Evolutionary conservation across 2,329 filamentous ascomycete genomes (phyloP).

Genomic region (Amylocarpus encephaloides): DNA sequence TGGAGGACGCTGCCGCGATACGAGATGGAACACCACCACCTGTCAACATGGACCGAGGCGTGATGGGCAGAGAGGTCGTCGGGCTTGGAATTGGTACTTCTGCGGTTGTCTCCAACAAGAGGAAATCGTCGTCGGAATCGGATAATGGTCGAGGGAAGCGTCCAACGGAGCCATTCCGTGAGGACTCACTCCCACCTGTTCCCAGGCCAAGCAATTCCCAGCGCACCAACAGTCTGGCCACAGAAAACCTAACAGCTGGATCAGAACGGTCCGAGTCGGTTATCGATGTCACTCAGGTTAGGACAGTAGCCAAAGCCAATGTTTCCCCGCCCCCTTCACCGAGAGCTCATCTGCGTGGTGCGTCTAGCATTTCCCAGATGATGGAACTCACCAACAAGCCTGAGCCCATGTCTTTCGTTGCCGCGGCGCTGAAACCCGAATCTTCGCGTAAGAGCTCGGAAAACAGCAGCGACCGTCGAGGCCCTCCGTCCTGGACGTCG

Average conservation of each 20-base stretch:
- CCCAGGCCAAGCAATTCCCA: conserved; percentile 10
- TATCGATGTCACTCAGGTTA: conserved; percentile 41
- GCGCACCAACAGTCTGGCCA: conserved; percentile 18
- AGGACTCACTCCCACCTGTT: conserved; percentile 16
- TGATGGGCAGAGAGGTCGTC: conserved; percentile 51
- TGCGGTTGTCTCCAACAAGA: conserved; percentile 49
- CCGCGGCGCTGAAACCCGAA: conserved; percentile 7
- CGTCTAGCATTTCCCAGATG: conserved; percentile 47
- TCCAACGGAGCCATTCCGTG: conserved; percentile 19
- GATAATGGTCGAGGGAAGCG: conserved; percentile 31
- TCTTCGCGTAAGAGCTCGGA: conserved; percentile 46
- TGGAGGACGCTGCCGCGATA: conserved; percentile 49
- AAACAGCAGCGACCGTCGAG: conserved; percentile 37
- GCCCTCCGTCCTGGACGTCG: conserved; percentile 54
- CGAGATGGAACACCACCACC: conserved; percentile 46
- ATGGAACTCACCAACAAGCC: conserved; percentile 41
- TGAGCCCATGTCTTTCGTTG: conserved; percentile 34
- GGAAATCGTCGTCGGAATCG: conserved; percentile 38
- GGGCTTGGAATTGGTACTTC: conserved; percentile 53
- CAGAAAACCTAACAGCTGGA: conserved; percentile 28
- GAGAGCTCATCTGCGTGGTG: conserved; percentile 38
- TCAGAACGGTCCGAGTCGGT: conserved; percentile 32
- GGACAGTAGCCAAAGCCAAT: conserved; percentile 42
- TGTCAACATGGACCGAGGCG: conserved; percentile 53
- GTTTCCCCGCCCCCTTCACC: conserved; percentile 42